Base-by-base conservation (phyloP, 2,329 filamentous ascomycete species). In the Kalmusia sp. region DNA sequence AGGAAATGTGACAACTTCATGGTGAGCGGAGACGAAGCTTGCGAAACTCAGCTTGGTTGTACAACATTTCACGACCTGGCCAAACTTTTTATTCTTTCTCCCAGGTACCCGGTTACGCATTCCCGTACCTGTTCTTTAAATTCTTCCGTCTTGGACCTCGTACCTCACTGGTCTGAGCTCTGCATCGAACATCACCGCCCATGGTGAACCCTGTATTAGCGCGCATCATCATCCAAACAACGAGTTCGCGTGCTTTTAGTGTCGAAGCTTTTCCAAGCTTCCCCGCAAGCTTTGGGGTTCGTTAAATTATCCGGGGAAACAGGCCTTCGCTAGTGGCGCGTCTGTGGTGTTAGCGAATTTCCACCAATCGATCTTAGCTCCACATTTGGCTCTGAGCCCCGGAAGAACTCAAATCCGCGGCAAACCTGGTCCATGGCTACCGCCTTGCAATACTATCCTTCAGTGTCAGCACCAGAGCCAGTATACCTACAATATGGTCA, bases 1-100 rank as follows among this genome's bases (percentile, higher is more conserved):
- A 64, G 40, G 14, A 64, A 25, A 9, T 55, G 52, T 27, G 57
- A 51, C 6, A 61, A 51, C 53, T 58, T 67, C 65, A 68, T 68
- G 14, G 17, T 59, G 49, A 28, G n/a, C 5, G 27, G 17, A 14
- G 12, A 28, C 17, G 39, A 19, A 50, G 34, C 19, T 17, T 37
- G 43, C 3, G 28, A 39, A n/a, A 4, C n/a, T n/a, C 7, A 33
- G 28, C 17, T 17, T 33, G n/a, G 14, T 2, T 33, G 27, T 17
- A 19, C 15, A 38, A 9, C 4, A 24, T 37, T 35, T 31, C 22
- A 47, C 31, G 27, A 41, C 17, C 35, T 33, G 38, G n/a, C n/a
- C 15, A n/a, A 11, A 44, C 27, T 43, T 30, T 46, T 39, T 49
- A 30, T 52, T n/a, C 33, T 40, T 28, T 14, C 14, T 46, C 30